These are phyloP conservation scores for Sporothrix phasma DNA, from an alignment of 2,329 filamentous ascomycete genomes.

Conservation along the genomic window DNA sequence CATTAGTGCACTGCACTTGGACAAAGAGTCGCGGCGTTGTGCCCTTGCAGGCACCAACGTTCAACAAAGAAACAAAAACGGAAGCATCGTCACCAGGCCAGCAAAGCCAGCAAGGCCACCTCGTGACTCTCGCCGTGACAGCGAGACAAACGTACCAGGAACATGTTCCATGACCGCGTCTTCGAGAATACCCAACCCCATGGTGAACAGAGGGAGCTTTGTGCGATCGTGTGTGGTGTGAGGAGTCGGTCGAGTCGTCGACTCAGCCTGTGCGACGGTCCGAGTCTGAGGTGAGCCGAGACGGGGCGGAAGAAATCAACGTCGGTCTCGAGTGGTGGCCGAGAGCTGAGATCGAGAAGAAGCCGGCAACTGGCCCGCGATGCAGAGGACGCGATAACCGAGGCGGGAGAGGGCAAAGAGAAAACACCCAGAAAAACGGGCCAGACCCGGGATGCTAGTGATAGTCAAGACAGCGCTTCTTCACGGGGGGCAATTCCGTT, in stretches of 20 bases:
- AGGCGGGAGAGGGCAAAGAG: not conserved
- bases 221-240: not conserved
- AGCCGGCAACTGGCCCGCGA: not conserved
- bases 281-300: not conserved
- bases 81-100: not conserved
- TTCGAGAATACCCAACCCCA: conserved; percentile 67
- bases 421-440: not conserved
- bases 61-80: not conserved
- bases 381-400: not conserved
- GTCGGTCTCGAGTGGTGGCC: not conserved
- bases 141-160: conserved; percentile 49
- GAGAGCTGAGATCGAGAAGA: not conserved
- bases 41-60: not conserved
- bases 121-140: not conserved
- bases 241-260: not conserved
- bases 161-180: conserved; percentile 57
- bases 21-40: too few relatives aligned
- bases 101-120: not conserved
- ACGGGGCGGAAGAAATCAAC: not conserved
- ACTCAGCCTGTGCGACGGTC: not conserved
- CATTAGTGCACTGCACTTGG: not conserved
- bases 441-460: conserved; percentile 1
- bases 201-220: conserved; percentile 24
- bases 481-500: too few relatives aligned
- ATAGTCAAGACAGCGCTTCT: not conserved